Conservation (phyloP, 73 alveolate species). For the Paraurostyla sp. region DNA sequence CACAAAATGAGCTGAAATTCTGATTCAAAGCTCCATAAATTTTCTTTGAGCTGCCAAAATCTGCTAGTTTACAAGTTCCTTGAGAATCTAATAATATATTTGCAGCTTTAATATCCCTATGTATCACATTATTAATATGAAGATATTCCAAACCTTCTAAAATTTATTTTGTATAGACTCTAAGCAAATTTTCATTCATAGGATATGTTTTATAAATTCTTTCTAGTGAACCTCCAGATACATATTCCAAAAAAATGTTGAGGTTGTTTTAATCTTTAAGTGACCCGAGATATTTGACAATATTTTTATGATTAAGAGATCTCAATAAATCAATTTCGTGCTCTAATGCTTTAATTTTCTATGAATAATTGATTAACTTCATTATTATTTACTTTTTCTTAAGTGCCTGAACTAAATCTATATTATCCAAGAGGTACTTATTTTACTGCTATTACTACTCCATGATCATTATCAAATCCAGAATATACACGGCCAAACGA, state of each 20-base stretch:
- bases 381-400: slow-evolving; percentile 7
- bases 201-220: slow-evolving; percentile 70
- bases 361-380: background rate
- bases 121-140: slow-evolving; percentile 88
- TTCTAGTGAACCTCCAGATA: slow-evolving; percentile 86
- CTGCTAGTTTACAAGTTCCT: slow-evolving; percentile 93
- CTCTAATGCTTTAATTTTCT: slow-evolving; percentile 57
- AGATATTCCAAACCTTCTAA: slow-evolving; percentile 93
- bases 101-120: slow-evolving; percentile 96
- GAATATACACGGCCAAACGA: slow-evolving; percentile 68
- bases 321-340: slow-evolving; percentile 69
- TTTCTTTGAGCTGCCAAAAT: slow-evolving; percentile 93
- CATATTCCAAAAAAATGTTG: slow-evolving; percentile 88
- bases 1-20: slow-evolving; percentile 39
- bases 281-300: slow-evolving; percentile 89
- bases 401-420: background rate
- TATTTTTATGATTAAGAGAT: slow-evolving; percentile 78
- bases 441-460: slow-evolving; percentile 65
- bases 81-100: slow-evolving; percentile 85
- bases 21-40: background rate
- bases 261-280: slow-evolving; percentile 62
- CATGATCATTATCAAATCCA: slow-evolving; percentile 55
- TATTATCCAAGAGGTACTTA: slow-evolving; percentile 5
- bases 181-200: slow-evolving; percentile 80
- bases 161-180: slow-evolving; percentile 84